Evolutionary conservation across 2,329 filamentous ascomycete genomes (phyloP), one percentile per base, ranked within the genome.

Genomic region (Dothiorella sarmentorum): DNA sequence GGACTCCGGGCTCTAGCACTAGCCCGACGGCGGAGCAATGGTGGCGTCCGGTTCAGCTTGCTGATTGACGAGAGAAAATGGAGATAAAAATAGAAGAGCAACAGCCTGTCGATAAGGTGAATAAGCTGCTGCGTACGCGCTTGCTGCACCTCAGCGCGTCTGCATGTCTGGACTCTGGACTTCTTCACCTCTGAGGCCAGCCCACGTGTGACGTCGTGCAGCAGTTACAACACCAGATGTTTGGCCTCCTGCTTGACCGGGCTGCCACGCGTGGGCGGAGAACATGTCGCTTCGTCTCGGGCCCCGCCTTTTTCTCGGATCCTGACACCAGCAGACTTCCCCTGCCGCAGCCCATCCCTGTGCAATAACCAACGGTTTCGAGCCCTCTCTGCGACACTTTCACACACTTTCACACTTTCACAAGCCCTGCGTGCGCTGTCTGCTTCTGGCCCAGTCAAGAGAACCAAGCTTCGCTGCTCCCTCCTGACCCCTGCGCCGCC

Each of bases 301-400:
- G 49, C 49, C 49, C 49, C 49, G 49, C 49, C 49, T 40, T 53
- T 53, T 27, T 29, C 26, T 53, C 49, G 49, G 49, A 53, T 53
- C 49, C 49, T 53, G 49, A 53, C 49, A 53, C 49, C 35, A 52
- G 47, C 45, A 37, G 15, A 20, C 45, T 37, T 22, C 45, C 45
- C 6, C 42, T 31, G 29, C 29, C 10, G 29, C 29, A 13, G 33
- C 15, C 7, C 26, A 31, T 47, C 43, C 49, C 49, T 53, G 49
- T 31, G 24, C 31, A 4, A 31, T 20, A 13, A 22, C 22, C 35
- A 20, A 49, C 44, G 44, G 13, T 7, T 47, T 47, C 40, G 15
- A 43, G 43, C 43, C 4, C 24, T 15, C 40, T 9, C 40, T 43
- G 44, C 44, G 29, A 22, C 27, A 7, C 44, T 17, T 44, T 17